Base-by-base conservation (phyloP, 805 yeast species). In the Teunomyces barrocoloradensis region DNA sequence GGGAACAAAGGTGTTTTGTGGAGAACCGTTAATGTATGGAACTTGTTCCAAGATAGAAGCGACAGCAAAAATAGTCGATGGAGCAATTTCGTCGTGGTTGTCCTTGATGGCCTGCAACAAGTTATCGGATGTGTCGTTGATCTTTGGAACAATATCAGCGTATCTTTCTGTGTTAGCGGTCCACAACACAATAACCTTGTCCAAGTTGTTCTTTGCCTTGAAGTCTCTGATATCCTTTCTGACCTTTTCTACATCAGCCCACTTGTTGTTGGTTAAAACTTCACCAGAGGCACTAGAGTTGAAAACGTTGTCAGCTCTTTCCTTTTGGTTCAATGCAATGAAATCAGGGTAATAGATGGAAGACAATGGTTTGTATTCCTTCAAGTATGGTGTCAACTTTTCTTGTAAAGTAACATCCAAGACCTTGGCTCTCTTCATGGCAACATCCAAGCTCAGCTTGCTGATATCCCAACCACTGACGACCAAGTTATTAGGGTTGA, bases 91-190 rank as follows among this genome's bases (percentile, higher is more conserved):
- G 34, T 70, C 77, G 64, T 91, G 96, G 58, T 87, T 89, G 32
- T 65, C 65, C 71, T 89, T 89, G 67, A 91, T 82, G 15, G 96
- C 65, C 43, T 75, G 69, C 55, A 91, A 56, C 63, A 91, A 73
- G 69, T 87, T 87, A 34, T 87, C 96, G 44, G 89, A 83, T 23
- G 92, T 87, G 67, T 91, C 97, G 64, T 91, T 90, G 54, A 92
- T 89, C 50, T 95, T 94, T 4, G 76, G 73, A 38, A 83, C 69
- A 37, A 92, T 63, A 35, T 87, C 91, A 38, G 95, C 81, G 66
- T 86, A 90, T 65, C 97, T 84, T 74, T 91, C 98, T 47, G 98
- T 91, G 74, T 91, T 92, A 47, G 98, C 98, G 39, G 97, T 90
- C 98, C 98, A 91, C 62, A 91, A 77, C 41, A 92, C 87, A 63